Percentiles rank a stretch among this genome's conserved stretches.
Conservation (phyloP, 192 early-diverging fungal species). For the Chytriomyces sp. region DNA sequence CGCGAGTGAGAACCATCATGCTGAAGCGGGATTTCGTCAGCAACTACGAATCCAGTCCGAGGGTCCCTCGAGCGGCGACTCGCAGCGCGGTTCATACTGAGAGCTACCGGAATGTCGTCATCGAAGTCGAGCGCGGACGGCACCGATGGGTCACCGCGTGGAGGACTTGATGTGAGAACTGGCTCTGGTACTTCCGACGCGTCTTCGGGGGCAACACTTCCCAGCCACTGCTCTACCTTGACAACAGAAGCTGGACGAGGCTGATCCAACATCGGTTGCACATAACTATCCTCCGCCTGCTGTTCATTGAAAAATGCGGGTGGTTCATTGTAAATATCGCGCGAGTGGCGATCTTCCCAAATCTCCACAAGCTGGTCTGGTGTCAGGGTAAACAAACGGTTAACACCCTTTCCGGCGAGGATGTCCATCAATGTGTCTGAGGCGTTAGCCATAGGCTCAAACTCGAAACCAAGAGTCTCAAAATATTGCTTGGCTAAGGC, state of each 20-base stretch:
- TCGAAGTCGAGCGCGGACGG: not conserved
- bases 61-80: constrained; percentile 5
- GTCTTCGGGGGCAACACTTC: not conserved
- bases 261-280: not conserved
- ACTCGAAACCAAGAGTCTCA: constrained; percentile 42
- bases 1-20: not conserved
- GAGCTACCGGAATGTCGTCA: constrained; percentile 13
- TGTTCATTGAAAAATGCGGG: constrained; percentile 11
- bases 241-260: constrained; percentile 14
- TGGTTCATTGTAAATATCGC: constrained; percentile 24
- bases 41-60: not conserved
- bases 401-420: constrained; percentile 41
- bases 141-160: constrained; percentile 1
- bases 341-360: constrained; percentile 33
- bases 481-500: constrained; percentile 35
- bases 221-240: constrained; percentile 26
- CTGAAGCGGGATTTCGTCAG: not conserved
- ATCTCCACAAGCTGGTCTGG: constrained; percentile 29
- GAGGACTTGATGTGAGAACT: not conserved
- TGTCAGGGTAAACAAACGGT: constrained; percentile 17
- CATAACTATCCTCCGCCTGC: not conserved
- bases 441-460: constrained; percentile 38
- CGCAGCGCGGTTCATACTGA: constrained; percentile 19
- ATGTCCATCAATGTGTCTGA: constrained; percentile 57
- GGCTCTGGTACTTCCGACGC: not conserved